Base-by-base conservation (phyloP, 306 rosid species). In the Begonia peltatifolia region DNA sequence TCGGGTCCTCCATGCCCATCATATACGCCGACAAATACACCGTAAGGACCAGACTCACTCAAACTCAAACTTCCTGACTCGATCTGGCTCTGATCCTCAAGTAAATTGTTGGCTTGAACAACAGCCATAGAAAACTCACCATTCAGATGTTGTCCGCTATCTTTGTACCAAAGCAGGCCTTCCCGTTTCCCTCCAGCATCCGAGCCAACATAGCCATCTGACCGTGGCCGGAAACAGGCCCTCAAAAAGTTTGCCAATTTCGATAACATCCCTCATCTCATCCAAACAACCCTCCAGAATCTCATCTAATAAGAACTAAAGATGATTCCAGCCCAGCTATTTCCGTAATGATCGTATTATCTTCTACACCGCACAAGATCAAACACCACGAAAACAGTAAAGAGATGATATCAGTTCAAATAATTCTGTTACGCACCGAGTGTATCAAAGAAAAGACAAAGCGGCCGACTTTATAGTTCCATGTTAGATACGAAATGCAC, bases 251-350 rank as follows among this genome's bases (percentile, higher is more conserved):
- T 71, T 71, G 71, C 71, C 66, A 75, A 67, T 68, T 71, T 71
- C 47, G 74, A 63, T 67, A 75, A 67, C 81, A 75, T 75, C 77
- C 81, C 81, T 75, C 81, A 75, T 75, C 66, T 75, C 81, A 67
- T 68, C 71, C 74, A 60, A 53, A 63, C 60, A 56, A 60, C 72
- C 73, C 69, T 71, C 81, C 71, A 52, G 38, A 30, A 30, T 30
- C 38, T 30, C 38, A 30, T 30, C 38, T 30, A 30, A 30, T 30
- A 30, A 30, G 38, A 30, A 30, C 38, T 1, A 30, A 30, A 30
- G 38, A 3, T 30, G 38, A 30, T 30, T 30, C 6, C 8, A 7
- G 9, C 8, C 38, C 38, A 30, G 38, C 38, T 30, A 30, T 30
- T 30, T 5, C 38, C 3, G 38, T 30, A 30, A 30, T 30, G 38